A percentile compares a stretch with the other conserved stretches of the same genome.
These are phyloP conservation scores for Physocladia obscura DNA, from an alignment of 192 early-diverging fungal genomes.

Conservation along the genomic window DNA sequence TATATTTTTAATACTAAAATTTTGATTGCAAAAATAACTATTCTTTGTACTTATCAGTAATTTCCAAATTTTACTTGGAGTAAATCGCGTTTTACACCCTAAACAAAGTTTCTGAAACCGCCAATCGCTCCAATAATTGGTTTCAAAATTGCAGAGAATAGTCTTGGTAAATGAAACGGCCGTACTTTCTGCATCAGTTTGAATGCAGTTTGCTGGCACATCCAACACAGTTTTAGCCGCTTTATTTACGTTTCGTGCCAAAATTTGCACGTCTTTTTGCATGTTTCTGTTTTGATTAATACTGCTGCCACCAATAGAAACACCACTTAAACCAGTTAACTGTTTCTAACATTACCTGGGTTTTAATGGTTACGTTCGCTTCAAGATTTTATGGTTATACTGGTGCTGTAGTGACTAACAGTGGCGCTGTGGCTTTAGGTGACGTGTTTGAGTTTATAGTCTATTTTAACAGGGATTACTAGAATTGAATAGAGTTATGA, in stretches of 20 bases:
- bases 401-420: slow-evolving; percentile 86
- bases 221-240: slow-evolving; percentile 88
- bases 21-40: no score
- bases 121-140: slow-evolving; percentile 96
- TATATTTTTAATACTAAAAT: no score
- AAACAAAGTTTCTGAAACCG: slow-evolving; percentile 85
- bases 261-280: slow-evolving; percentile 74
- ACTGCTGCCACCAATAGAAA: slow-evolving; percentile 13
- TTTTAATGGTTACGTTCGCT: slow-evolving; percentile 81
- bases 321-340: slow-evolving; percentile 48
- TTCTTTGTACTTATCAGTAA: slow-evolving; percentile 72
- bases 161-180: slow-evolving; percentile 67
- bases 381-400: slow-evolving; percentile 87
- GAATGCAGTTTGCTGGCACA: slow-evolving; percentile 54
- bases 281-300: slow-evolving; percentile 54
- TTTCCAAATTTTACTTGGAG: slow-evolving; percentile 70
- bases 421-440: slow-evolving; percentile 82
- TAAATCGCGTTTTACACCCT: slow-evolving; percentile 90
- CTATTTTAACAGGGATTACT: slow-evolving; percentile 81
- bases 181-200: slow-evolving; percentile 2
- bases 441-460: slow-evolving; percentile 95
- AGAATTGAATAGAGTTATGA: slow-evolving; percentile 59
- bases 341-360: slow-evolving; percentile 85
- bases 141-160: slow-evolving; percentile 87
- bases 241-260: slow-evolving; percentile 75